phyloP scores from a whole-genome alignment of 2,329 filamentous ascomycete genomes.

The Aureobasidium pullulans region DNA sequence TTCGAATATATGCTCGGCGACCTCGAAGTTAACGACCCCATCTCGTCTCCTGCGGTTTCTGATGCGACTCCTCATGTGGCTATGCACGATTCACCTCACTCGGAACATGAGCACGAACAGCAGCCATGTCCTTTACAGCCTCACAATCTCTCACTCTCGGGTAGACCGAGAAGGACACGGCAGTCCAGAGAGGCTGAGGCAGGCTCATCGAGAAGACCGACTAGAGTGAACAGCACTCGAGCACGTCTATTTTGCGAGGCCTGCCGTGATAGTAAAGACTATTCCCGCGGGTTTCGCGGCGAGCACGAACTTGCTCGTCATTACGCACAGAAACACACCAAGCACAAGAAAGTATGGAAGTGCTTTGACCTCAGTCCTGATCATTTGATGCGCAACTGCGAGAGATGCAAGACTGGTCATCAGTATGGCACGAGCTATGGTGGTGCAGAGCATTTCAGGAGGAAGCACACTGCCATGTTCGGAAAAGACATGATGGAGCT shows the following conservation, averaged over 20 bases:
- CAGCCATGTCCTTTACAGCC: background rate
- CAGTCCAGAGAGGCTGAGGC: background rate
- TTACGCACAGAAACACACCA: conserved; percentile 58
- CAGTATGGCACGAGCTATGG: conserved; percentile 91
- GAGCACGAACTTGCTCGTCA: conserved; percentile 62
- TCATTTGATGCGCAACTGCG: conserved; percentile 70
- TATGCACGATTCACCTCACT: background rate
- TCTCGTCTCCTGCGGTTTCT: background rate
- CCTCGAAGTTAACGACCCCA: background rate
- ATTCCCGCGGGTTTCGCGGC: conserved; percentile 73
- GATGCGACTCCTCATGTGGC: background rate
- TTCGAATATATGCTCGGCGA: background rate
- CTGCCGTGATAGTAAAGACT: conserved; percentile 51
- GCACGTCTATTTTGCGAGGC: conserved; percentile 53
- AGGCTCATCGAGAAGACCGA: background rate
- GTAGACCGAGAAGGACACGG: background rate
- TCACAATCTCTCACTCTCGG: background rate
- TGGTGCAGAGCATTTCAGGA: conserved; percentile 79
- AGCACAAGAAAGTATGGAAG: conserved; percentile 53
- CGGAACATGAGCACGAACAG: background rate
- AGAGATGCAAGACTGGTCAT: conserved; percentile 70
- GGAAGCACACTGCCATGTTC: conserved; percentile 51
- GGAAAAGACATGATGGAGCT: conserved; percentile 7
- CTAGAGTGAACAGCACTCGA: conserved; percentile 51
- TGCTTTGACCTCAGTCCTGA: conserved; percentile 53